Evolutionary conservation across 2,329 filamentous ascomycete genomes (phyloP), one percentile per base, ranked within the genome.

Genomic region (Lachnellula arida): DNA sequence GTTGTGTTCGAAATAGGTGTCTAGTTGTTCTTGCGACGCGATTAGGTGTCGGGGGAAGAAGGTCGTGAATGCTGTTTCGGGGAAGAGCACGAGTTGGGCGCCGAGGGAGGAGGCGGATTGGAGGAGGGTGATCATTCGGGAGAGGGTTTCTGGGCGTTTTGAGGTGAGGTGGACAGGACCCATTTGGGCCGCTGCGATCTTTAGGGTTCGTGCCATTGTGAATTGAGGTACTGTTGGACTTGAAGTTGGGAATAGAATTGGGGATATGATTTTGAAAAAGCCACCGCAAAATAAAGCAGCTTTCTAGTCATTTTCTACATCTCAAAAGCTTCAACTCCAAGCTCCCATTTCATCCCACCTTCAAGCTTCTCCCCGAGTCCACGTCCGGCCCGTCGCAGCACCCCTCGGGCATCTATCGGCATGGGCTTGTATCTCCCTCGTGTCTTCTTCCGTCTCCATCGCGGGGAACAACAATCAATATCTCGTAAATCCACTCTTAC

Each of bases 41-140:
- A 80, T 74, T 44, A 81, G 67, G 60, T 78, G 74, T 5, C 77
- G 74, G 0, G 80, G 79, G 64, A 82, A 82, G 72, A 83, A 82
- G 0, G 79, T 82, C 0, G 79, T 81, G 12, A 82, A 73, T 11
- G 79, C 75, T n/a, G 74, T 71, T 66, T 82, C 80, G 1, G 79
- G 80, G 60, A 77, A 82, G 32, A 81, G 74, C 9, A 81, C 74
- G 1, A 82, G 67, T 58, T 77, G 72, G 43, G 77, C 78, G 15
- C 72, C 72, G 53, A 76, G 66, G 2, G 67, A 53, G 1, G 74
- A 71, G 12, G 79, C 79, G 44, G 73, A 65, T 17, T 75, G 68
- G 23, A 83, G 74, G 28, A 82, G 74, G 19, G 67, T 67, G 58
- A 81, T 67, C 70, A 82, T 78, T 12, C 80, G 75, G 2, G 67